Base-by-base conservation (phyloP, 2,329 filamentous ascomycete species). In the Furcasterigmium sp. region DNA sequence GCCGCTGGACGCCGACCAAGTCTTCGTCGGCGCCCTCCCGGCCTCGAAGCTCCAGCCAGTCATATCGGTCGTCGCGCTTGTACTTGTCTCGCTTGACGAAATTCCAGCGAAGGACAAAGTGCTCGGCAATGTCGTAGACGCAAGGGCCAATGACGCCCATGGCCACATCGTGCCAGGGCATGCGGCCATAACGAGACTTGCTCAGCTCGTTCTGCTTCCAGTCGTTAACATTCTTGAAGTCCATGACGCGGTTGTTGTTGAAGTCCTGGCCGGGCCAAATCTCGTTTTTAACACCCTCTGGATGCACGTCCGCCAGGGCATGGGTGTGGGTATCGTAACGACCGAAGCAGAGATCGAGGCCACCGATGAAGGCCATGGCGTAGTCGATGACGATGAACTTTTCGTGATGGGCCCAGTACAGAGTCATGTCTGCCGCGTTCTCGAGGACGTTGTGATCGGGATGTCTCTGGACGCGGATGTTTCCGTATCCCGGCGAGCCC, bases 341-440 rank as follows among this genome's bases (percentile, higher is more conserved):
- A 8, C 93, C 93, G 60, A 96, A 98, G 63, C 93, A 98, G 25
- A 97, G 71, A 65, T 98, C 93, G 6, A 98, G 73, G 1, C 93
- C 93, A 41, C 93, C 93, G 46, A 97, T 91, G 57, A 97, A 97
- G 13, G 90, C 93, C 53, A 91, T 67, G 14, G 83, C 78, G 57
- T 95, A 95, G 65, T 97, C 93, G 42, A 97, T 86, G 15, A 98
- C 87, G 43, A 97, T 86, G 58, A 96, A 94, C 61, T 98, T 98
- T 57, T 98, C 93, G 60, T 98, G 93, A 60, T 98, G 93, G 0
- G 93, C 93, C 82, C 91, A 97, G 68, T 95, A 96, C 57, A 96
- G 89, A 1, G 90, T 96, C 87, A 95, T 94, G 54, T 97, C 91
- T 23, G 87, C 87, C 3, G 85, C 87, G 56, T 96, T 96, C 56